Percentiles rank a stretch among this genome's conserved stretches.
Conservation (phyloP, 306 rosid genomes). For the Quercus wislizeni region DNA sequence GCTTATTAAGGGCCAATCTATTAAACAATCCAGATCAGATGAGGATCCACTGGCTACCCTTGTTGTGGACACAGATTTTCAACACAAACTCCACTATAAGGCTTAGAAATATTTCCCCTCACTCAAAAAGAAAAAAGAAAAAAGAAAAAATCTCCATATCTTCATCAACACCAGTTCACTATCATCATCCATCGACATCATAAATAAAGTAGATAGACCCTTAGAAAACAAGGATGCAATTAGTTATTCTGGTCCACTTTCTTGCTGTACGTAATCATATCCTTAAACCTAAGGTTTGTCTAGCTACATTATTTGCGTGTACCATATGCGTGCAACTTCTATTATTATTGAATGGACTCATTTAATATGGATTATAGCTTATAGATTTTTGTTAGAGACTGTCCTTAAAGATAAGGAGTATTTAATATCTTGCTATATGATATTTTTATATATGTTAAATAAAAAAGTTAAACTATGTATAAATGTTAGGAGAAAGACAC, state of each 20-base stretch:
- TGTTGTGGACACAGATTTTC: constrained; percentile 39
- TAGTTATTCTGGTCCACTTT: constrained; percentile 56
- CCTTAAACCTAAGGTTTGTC: constrained; percentile 37
- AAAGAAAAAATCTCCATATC: background rate
- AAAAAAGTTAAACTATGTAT: too few species aligned
- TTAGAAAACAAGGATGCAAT: constrained; percentile 53
- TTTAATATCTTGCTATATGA: too few species aligned
- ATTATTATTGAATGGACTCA: constrained; percentile 31
- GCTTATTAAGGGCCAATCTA: constrained; percentile 37
- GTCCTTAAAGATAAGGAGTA: too few species aligned
- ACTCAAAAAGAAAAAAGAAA: too few species aligned
- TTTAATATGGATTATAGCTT: background rate
- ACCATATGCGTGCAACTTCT: constrained; percentile 33
- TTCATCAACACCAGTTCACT: constrained; percentile 7
- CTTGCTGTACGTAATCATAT: constrained; percentile 45
- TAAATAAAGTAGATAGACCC: constrained; percentile 21
- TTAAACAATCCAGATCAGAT: constrained; percentile 29
- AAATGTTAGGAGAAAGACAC: too few species aligned
- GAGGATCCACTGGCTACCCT: constrained; percentile 20
- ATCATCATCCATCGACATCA: constrained; percentile 48
- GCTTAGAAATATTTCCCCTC: constrained; percentile 18
- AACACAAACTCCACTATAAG: constrained; percentile 19
- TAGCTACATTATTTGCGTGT: constrained; percentile 37
- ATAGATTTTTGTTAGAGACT: too few species aligned
- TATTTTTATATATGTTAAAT: too few species aligned